Percentiles rank a stretch among this genome's conserved stretches.
These are phyloP conservation scores for Colletotrichum trifolii DNA, from an alignment of 2,329 filamentous ascomycete genomes.

Conservation along the genomic window DNA sequence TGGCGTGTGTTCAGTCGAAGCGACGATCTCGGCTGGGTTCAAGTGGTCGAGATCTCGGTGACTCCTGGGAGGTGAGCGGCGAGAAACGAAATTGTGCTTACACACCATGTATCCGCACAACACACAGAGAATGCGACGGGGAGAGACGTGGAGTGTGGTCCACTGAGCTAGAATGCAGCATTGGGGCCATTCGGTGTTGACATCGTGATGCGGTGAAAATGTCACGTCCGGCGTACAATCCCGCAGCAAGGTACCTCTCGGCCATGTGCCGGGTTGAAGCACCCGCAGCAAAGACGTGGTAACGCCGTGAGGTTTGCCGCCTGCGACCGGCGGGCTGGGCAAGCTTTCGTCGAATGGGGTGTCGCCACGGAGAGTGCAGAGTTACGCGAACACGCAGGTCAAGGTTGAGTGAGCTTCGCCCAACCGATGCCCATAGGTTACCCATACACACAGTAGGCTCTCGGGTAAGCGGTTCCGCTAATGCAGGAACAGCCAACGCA, in stretches of 20 bases:
- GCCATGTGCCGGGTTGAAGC: constrained; percentile 5
- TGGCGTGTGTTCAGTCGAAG: no score
- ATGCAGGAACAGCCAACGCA: constrained; percentile 34
- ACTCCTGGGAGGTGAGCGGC: no score
- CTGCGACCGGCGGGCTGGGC: constrained; percentile 1
- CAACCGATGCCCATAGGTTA: no score
- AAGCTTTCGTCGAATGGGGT: constrained; percentile 25
- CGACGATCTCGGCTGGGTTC: no score
- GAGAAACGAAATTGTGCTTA: not conserved
- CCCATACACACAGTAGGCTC: not conserved
- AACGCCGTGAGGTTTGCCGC: constrained; percentile 5
- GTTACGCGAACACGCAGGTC: no score
- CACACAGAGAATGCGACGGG: not conserved
- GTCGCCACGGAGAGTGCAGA: constrained; percentile 26
- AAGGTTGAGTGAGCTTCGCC: no score
- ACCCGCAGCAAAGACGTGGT: not conserved
- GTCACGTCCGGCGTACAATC: no score
- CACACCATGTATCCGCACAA: not conserved
- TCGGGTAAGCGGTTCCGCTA: constrained; percentile 28
- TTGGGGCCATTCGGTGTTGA: no score
- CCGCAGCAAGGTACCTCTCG: no score
- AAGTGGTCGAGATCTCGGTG: no score
- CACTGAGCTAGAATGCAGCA: not conserved
- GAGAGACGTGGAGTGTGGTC: not conserved
- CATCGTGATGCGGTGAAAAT: not conserved